Evolutionary conservation across 192 early-diverging fungal genomes (phyloP), one percentile per base, ranked within the genome.

Genomic region (Dissophora globulifera): DNA sequence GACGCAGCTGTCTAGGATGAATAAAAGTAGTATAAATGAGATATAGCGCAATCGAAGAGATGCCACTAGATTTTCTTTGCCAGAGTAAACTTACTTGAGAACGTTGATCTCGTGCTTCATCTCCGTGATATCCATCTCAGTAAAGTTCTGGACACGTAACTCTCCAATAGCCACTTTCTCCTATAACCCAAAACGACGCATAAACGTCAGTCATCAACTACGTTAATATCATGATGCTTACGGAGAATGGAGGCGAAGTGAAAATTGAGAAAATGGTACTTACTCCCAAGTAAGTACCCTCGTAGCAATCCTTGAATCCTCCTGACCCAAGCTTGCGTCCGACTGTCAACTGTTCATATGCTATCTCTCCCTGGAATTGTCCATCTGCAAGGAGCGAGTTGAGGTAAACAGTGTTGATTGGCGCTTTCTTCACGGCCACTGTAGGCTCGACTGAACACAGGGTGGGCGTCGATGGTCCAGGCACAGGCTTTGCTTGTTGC

Each of bases 271-370:
- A 54, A 4, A 41, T 10, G 25, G 20, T 23, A 69, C 76, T 80
- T 83, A 86, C 85, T 15, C 83, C 86, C 58, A 83, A 76, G 62
- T 89, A 90, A 46, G 69, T 82, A 63, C 91, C 91, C 0, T 78
- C 75, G 78, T 82, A 93, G 76, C 91, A 93, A 72, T 93, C 91
- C 62, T 93, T 93, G 82, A 93, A 93, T 33, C 90, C 91, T 46
- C 91, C 91, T 1, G 88, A 85, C 16, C 91, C 91, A 19, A 93
- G 78, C 70, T 93, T 93, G 35, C 80, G 80, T 20, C 88, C 88
- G 51, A 90, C 61, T 12, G 76, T 81, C 22, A 93, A 64, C 42
- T 86, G 80, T 25, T 88, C 84, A 47, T 86, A 90, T 0, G 81
- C 63, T 54, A 93, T 91, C 49, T 89, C 88, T 26, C 88, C 83